Evolutionary conservation across 805 yeast species (phyloP).

Genomic region (Candida cerambycidarum): DNA sequence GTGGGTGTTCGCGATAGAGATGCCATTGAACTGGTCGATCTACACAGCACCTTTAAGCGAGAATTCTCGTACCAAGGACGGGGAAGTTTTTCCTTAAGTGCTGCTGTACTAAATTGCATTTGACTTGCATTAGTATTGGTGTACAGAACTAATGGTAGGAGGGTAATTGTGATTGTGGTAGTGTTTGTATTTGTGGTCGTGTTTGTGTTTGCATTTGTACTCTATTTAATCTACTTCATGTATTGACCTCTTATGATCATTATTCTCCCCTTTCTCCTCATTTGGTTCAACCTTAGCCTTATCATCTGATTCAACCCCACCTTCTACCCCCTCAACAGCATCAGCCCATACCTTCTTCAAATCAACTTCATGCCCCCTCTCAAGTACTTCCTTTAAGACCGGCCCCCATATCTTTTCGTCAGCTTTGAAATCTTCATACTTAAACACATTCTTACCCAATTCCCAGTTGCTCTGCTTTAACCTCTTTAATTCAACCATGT

Average conservation of each 20-base stretch:
- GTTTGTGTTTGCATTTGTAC: not conserved
- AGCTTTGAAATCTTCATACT: conserved; percentile 60
- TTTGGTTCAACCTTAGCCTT: too few species aligned
- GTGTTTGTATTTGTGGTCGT: too few species aligned
- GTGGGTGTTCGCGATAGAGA: too few species aligned
- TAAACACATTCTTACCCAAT: conserved; percentile 66
- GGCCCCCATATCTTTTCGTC: conserved; percentile 70
- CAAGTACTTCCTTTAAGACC: conserved; percentile 56
- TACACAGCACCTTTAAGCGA: too few species aligned
- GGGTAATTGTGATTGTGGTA: not conserved
- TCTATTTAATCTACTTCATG: conserved; percentile 9
- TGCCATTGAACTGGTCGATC: too few species aligned
- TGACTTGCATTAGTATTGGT: too few species aligned
- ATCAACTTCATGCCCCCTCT: conserved; percentile 27
- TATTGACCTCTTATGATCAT: conserved; percentile 6
- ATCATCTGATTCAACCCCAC: not conserved
- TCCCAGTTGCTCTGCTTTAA: conserved; percentile 82
- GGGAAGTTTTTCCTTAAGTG: too few species aligned
- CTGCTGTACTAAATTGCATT: too few species aligned
- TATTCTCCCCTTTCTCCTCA: not conserved
- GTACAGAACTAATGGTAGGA: too few species aligned
- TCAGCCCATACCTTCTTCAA: conserved; percentile 13
- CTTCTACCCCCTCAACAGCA: not conserved
- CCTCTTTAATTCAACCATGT: conserved; percentile 83
- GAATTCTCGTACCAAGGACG: too few species aligned